Evolutionary conservation across 2,329 filamentous ascomycete genomes (phyloP).

Genomic region (Fusarium nygamai): DNA sequence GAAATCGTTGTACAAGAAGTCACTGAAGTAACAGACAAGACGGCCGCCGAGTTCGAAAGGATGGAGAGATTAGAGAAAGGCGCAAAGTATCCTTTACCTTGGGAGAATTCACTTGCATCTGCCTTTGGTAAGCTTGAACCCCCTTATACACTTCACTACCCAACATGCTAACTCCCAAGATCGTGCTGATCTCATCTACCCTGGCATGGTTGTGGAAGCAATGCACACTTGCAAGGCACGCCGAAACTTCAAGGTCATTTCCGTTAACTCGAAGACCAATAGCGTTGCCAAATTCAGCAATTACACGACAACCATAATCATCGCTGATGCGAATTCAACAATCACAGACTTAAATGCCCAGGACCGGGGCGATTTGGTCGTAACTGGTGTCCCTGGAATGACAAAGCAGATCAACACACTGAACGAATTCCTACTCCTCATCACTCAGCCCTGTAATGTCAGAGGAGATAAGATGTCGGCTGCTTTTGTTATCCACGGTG

Average conservation of each 20-base stretch:
- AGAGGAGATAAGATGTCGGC: conserved; percentile 53
- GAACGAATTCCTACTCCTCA: conserved; percentile 71
- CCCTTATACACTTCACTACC: too few relatives aligned
- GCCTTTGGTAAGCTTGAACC: conserved; percentile 44
- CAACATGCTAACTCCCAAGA: conserved; percentile 50
- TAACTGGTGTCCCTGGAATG: conserved; percentile 74
- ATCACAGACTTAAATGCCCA: conserved; percentile 26
- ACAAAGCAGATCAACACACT: conserved; percentile 70
- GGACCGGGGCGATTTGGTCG: conserved; percentile 50
- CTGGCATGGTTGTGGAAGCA: conserved; percentile 76
- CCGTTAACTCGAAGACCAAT: conserved; percentile 63
- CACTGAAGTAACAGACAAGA: conserved; percentile 44
- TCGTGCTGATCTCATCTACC: conserved; percentile 73
- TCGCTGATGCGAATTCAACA: conserved; percentile 46
- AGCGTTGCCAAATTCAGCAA: conserved; percentile 57
- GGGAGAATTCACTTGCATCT: conserved; percentile 50
- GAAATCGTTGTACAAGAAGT: conserved; percentile 70
- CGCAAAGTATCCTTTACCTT: conserved; percentile 45
- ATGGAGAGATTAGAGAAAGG: conserved; percentile 40
- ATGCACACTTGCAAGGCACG: conserved; percentile 49
- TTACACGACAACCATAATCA: conserved; percentile 51
- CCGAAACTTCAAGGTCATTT: conserved; percentile 61
- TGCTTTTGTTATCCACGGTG: conserved; percentile 80
- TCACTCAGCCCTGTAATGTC: conserved; percentile 53
- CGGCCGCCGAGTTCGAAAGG: conserved; percentile 4